Conservation (phyloP, 176 grass and related monocot species). For the Cenchrus purpureus region DNA sequence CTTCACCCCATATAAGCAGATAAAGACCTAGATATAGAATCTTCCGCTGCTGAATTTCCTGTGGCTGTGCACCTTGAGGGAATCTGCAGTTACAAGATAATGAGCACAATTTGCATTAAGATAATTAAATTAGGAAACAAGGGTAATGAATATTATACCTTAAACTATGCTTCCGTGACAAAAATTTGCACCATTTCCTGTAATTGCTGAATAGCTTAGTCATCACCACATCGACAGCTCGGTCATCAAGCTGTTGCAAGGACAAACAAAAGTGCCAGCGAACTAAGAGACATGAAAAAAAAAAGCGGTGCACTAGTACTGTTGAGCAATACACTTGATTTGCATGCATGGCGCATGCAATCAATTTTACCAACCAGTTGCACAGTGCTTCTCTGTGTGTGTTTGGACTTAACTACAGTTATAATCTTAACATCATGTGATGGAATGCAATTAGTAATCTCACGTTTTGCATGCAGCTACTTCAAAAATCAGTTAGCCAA, state of each 20-base stretch:
- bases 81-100: conserved; percentile 48
- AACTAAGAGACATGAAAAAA: conserved; percentile 35
- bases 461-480: conserved; percentile 3
- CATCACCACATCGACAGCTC: conserved; percentile 82
- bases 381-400: conserved; percentile 7
- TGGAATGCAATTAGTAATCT: not conserved
- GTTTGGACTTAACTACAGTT: conserved; percentile 14
- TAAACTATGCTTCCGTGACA: conserved; percentile 87
- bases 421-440: conserved; percentile 1
- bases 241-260: conserved; percentile 82
- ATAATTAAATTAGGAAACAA: conserved; percentile 19
- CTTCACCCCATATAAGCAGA: conserved; percentile 98
- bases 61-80: conserved; percentile 73
- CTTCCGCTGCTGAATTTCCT: conserved; percentile 80
- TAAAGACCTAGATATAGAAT: conserved; percentile 89
- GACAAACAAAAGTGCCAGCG: conserved; percentile 22
- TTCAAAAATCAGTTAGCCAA: conserved; percentile 10
- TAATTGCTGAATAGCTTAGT: conserved; percentile 95
- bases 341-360: not conserved
- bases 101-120: conserved; percentile 35
- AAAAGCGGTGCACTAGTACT: conserved; percentile 16
- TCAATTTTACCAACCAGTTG: not conserved
- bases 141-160: conserved; percentile 46
- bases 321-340: conserved; percentile 19
- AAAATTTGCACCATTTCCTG: conserved; percentile 94